Evolutionary conservation across 1,284 basidiomycete genomes (phyloP).

Genomic region (Austroboletus rostrupii): DNA sequence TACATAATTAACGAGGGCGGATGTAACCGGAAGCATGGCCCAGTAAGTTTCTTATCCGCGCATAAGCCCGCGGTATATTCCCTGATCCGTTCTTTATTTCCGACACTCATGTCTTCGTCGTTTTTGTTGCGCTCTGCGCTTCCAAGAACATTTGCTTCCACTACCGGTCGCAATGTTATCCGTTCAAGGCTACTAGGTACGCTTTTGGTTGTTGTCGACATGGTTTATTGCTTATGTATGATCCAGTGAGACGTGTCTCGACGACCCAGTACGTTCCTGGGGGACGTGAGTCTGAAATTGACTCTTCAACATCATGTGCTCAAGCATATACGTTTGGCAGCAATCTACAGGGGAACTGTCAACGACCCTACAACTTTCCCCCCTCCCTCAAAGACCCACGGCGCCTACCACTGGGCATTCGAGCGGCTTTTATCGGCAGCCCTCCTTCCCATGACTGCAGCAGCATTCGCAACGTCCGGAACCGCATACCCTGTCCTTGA

Average conservation of each 20-base stretch:
- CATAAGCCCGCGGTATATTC: constrained; percentile 1
- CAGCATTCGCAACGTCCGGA: constrained; percentile 71
- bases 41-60: neutral
- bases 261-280: constrained; percentile 56
- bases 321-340: constrained; percentile 38
- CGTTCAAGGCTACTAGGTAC: constrained; percentile 36
- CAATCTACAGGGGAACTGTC: constrained; percentile 89
- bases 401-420: constrained; percentile 98
- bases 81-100: neutral
- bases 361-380: constrained; percentile 95
- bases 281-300: constrained; percentile 51
- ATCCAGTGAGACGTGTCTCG: constrained; percentile 35
- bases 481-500: constrained; percentile 81
- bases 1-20: neutral
- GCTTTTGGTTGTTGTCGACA: constrained; percentile 3
- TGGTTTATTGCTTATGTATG: constrained; percentile 5
- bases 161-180: constrained; percentile 38
- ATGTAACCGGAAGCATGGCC: constrained; percentile 14
- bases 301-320: constrained; percentile 2
- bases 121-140: constrained; percentile 49
- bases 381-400: constrained; percentile 74
- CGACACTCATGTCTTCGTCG: constrained; percentile 46
- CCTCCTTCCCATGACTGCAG: constrained; percentile 84
- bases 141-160: constrained; percentile 39
- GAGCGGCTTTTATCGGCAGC: constrained; percentile 87